Base-by-base conservation (phyloP, 257 asterid species). In the Nicotiana paniculata region DNA sequence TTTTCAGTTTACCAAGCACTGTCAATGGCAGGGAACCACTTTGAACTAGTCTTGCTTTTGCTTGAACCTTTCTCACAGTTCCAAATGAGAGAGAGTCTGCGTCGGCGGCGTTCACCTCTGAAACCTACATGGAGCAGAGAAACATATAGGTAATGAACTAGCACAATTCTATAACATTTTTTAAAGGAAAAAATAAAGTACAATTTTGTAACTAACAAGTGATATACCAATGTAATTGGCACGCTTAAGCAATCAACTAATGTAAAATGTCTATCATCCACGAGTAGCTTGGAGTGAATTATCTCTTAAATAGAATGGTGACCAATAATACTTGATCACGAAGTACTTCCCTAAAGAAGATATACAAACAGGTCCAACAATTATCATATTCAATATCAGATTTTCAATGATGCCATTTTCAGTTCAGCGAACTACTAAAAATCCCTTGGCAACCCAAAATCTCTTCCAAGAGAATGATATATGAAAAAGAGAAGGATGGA, bases 21-120 rank as follows among this genome's bases (percentile, higher is more conserved):
- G 62, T 86, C 88, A 93, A 68, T 32, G 95, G 91, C 81, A 94
- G 80, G 65, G 93, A 86, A 82, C 97, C 95, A 26, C 63, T 86
- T 89, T 89, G 92, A 78, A 92, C 97, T 84, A 96, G 90, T 69
- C 94, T 95, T 78, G 94, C 95, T 89, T 88, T 94, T 79, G 90
- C 97, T 89, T 81, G 88, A 53, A 91, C 77, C 86, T 86, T 96
- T 85, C 88, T 93, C 86, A 93, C 74, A 80, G 81, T 78, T 57
- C 83, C 83, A 11, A 35, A 37, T 13, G 57, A 13, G 64, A 83
- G 85, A 69, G 48, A 24, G 84, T 79, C 80, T 82, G 84, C 88
- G 77, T 81, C 89, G 51, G 79, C 68, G 81, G 89, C 91, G 87
- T 82, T 84, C 63, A 85, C 82, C 77, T 88, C 93, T 9, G 93